Conservation (phyloP, 2,329 filamentous ascomycete genomes). For the Colletotrichum simmondsii region DNA sequence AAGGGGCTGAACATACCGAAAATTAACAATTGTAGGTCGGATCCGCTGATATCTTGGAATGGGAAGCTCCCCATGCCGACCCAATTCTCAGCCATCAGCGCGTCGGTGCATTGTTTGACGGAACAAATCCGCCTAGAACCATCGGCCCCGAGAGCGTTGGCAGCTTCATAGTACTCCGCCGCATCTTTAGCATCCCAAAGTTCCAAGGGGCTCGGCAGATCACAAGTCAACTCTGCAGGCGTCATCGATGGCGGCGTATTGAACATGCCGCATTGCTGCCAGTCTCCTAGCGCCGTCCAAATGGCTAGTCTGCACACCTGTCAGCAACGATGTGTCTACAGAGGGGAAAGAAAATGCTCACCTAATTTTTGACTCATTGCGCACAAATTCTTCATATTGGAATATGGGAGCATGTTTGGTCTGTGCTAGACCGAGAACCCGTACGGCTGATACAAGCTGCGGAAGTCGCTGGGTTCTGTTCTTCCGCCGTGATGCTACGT, state of each 20-base stretch:
- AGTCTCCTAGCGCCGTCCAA: conserved; percentile 40
- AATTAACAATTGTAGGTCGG: conserved; percentile 22
- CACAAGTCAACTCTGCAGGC: conserved; percentile 38
- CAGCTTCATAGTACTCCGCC: conserved; percentile 33
- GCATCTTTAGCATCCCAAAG: conserved; percentile 40
- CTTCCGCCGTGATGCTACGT: conserved; percentile 18
- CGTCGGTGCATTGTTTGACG: conserved; percentile 34
- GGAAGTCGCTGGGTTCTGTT: conserved; percentile 35
- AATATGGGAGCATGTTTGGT: conserved; percentile 20
- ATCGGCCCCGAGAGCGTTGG: neutral
- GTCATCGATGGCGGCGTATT: conserved; percentile 38
- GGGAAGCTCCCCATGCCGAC: conserved; percentile 22
- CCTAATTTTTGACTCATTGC: conserved; percentile 37
- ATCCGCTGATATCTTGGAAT: conserved; percentile 23
- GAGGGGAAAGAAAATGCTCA: neutral
- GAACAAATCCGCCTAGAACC: conserved; percentile 16
- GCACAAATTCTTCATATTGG: conserved; percentile 35
- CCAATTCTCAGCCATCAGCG: conserved; percentile 36
- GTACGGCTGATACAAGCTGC: conserved; percentile 35
- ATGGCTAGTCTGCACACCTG: conserved; percentile 34
- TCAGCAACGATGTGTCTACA: neutral
- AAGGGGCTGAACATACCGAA: conserved; percentile 11
- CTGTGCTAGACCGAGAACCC: conserved; percentile 32
- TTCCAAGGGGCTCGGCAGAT: conserved; percentile 38
- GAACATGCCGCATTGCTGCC: conserved; percentile 42